Conservation (phyloP, 2,329 filamentous ascomycete genomes). For the Trichoderma asperellum region DNA sequence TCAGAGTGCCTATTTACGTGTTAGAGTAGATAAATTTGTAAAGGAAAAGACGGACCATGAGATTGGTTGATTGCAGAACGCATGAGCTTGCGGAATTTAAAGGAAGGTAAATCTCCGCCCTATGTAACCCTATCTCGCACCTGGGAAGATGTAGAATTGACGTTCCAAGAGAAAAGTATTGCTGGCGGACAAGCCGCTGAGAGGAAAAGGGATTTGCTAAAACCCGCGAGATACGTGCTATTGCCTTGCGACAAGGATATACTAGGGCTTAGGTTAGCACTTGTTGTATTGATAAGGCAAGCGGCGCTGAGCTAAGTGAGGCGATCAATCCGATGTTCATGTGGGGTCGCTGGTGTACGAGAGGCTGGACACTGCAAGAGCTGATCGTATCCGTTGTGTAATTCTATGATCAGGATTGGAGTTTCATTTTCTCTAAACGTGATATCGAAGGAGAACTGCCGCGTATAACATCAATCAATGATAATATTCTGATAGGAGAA, state of each 20-base stretch:
- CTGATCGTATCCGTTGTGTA: neutral
- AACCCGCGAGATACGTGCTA: neutral
- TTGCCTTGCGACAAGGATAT: neutral
- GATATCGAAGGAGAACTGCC: neutral
- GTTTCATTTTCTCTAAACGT: neutral
- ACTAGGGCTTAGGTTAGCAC: neutral
- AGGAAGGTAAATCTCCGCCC: neutral
- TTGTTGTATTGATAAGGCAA: neutral
- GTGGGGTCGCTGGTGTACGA: neutral
- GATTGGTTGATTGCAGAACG: neutral
- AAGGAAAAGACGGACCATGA: slow-evolving; percentile 29
- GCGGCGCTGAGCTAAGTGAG: neutral
- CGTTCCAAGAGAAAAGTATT: slow-evolving; percentile 7
- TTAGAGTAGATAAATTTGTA: too few species aligned
- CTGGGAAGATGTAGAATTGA: slow-evolving; percentile 28
- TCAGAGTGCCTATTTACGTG: too few species aligned
- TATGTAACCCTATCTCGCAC: slow-evolving; percentile 30
- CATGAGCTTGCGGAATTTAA: neutral
- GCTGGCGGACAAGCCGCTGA: neutral
- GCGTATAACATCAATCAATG: neutral
- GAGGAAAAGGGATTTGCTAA: too few species aligned
- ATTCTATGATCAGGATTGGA: neutral
- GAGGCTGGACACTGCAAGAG: neutral
- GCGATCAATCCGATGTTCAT: neutral
- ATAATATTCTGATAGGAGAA: neutral